Conservation (phyloP, 139 green algal genomes). For the Astrephomene gubernaculifera region DNA sequence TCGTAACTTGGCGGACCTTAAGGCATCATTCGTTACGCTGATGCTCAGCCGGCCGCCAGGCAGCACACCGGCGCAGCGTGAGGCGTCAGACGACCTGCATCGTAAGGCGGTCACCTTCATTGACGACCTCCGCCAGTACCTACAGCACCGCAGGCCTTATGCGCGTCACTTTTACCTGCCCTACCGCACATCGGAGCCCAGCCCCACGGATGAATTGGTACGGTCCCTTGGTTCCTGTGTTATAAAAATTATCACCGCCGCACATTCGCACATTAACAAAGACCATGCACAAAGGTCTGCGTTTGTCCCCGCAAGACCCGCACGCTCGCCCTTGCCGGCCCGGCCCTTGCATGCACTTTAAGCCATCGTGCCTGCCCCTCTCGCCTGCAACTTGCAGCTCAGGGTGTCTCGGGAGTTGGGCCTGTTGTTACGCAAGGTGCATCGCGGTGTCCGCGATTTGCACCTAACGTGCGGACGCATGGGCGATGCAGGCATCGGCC, state of each 20-base stretch:
- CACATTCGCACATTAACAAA: too few species aligned
- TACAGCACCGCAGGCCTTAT: conserved; percentile 53
- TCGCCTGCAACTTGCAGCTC: not conserved
- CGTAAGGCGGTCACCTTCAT: conserved; percentile 10
- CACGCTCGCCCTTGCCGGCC: too few species aligned
- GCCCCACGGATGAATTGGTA: conserved; percentile 33
- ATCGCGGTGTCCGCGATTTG: conserved; percentile 39
- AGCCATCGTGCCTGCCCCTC: not conserved
- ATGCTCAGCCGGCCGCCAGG: not conserved
- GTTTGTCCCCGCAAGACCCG: too few species aligned
- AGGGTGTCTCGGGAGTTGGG: conserved; percentile 50
- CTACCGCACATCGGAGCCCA: conserved; percentile 4
- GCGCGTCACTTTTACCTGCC: conserved; percentile 58
- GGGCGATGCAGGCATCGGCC: not conserved
- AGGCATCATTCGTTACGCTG: conserved; percentile 19
- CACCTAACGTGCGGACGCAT: not conserved
- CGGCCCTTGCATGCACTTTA: not conserved
- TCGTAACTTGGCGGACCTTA: not conserved
- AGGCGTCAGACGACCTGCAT: conserved; percentile 15
- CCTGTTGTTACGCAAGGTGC: conserved; percentile 42
- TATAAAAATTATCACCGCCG: too few species aligned
- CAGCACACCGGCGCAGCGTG: not conserved
- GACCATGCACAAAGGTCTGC: too few species aligned
- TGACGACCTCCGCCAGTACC: conserved; percentile 50
- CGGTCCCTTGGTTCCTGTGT: not conserved